Percentiles rank a stretch among this genome's conserved stretches.
Conservation (phyloP, 1,139 yeast genomes). For the Yamadazyma buinensis region DNA sequence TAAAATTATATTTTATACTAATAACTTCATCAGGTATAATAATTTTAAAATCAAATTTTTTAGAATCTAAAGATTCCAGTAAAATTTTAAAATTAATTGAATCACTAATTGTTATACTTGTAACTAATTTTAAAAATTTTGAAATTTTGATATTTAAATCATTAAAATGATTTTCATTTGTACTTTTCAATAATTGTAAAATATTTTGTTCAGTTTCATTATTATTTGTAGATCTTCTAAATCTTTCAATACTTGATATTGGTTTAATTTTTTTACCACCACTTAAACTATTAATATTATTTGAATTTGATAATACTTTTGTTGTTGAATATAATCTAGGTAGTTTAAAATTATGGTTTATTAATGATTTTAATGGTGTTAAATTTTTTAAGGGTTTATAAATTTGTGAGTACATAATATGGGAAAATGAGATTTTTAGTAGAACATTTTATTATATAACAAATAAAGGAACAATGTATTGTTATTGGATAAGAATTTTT, state of each 20-base stretch:
- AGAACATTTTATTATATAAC: too few species aligned
- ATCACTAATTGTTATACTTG: slow-evolving; percentile 15
- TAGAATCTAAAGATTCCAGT: slow-evolving; percentile 1
- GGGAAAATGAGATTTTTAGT: too few species aligned
- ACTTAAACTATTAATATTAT: too few species aligned
- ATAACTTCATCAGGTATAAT: slow-evolving; percentile 75
- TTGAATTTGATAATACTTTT: too few species aligned
- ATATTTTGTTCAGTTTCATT: slow-evolving; percentile 12
- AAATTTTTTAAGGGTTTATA: too few species aligned
- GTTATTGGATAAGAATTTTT: too few species aligned
- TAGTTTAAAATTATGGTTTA: too few species aligned
- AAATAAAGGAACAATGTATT: too few species aligned
- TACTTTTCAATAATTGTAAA: slow-evolving; percentile 11
- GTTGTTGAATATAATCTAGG: too few species aligned
- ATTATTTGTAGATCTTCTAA: slow-evolving; percentile 14
- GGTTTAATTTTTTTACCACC: slow-evolving; percentile 15
- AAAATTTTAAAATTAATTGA: slow-evolving; percentile 10
- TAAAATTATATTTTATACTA: slow-evolving; percentile 24
- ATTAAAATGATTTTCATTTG: slow-evolving; percentile 1
- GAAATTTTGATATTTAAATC: slow-evolving; percentile 8
- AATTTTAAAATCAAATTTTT: slow-evolving; percentile 15
- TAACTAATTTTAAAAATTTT: slow-evolving; percentile 11
- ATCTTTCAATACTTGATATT: slow-evolving; percentile 13
- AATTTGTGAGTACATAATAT: too few species aligned
- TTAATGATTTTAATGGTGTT: too few species aligned